Conservation (phyloP, 306 rosid species). For the Oemleria cerasiformis region DNA sequence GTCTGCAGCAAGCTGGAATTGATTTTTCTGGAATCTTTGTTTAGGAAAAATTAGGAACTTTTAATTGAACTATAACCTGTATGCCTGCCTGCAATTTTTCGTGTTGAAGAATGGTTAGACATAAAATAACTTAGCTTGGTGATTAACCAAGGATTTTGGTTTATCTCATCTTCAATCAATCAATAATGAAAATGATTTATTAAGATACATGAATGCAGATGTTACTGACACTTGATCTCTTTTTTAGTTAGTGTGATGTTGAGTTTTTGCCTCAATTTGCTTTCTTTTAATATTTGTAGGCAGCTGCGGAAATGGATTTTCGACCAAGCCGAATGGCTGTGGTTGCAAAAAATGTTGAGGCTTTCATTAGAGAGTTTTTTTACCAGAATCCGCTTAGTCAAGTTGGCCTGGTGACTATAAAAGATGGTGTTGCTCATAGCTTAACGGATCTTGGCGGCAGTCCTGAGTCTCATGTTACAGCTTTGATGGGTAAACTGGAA, state of each 20-base stretch:
- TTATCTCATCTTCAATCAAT: background rate
- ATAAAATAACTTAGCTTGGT: conserved; percentile 14
- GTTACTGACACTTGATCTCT: background rate
- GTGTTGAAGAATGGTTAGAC: background rate
- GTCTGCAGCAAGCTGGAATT: background rate
- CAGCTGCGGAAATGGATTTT: conserved; percentile 83
- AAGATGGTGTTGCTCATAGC: conserved; percentile 79
- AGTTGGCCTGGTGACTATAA: conserved; percentile 73
- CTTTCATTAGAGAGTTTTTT: conserved; percentile 83
- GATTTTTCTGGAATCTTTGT: background rate
- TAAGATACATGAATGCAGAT: background rate
- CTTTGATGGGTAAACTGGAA: conserved; percentile 89
- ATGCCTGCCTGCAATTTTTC: background rate
- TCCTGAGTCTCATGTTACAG: conserved; percentile 86
- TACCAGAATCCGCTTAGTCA: conserved; percentile 97
- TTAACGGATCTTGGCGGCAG: conserved; percentile 95
- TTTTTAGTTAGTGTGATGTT: background rate
- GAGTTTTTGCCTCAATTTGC: conserved; percentile 16
- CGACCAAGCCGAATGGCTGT: conserved; percentile 89
- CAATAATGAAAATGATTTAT: conserved; percentile 3
- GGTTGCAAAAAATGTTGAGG: conserved; percentile 72
- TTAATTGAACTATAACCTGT: conserved; percentile 2
- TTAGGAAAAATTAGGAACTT: conserved; percentile 7
- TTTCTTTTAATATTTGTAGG: conserved; percentile 53
- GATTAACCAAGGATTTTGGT: conserved; percentile 11